Evolutionary conservation across 768 basidiomycete genomes (phyloP), one percentile per base, ranked within the genome.

Genomic region (Pleurotus platypus): DNA sequence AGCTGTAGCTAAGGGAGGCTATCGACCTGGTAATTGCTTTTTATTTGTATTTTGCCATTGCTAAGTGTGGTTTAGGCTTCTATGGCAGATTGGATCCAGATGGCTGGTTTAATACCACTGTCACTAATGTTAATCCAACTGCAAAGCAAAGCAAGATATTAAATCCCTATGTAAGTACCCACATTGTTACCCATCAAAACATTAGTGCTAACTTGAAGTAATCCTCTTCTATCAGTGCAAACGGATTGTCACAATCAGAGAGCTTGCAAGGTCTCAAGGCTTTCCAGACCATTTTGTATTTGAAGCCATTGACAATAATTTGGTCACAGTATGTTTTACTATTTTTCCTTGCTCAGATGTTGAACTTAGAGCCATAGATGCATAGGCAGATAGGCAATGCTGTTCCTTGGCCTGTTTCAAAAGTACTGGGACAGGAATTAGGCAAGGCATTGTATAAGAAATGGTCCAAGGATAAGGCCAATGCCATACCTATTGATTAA

Each of bases 361-460:
- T 30, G 13, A 26, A 13, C 60, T 40, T 37, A 58, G 7, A 40
- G 30, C 56, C 2, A 35, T 5, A 92, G 88, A 87, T 91, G 76
- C 88, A 90, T 62, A 76, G 88, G 26, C 88, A 90, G 57, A 90
- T 92, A 59, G 90, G 90, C 12, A 92, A 92, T 63, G 88, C 90
- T 0, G 87, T 92, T 2, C 85, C 90, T 1, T 80, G 85, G 74
- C 86, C 75, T 2, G 72, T 92, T 4, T 78, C 78, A 13, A 67
- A 69, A 18, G 90, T 90, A 0, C 70, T 92, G 5, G 90, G 87
- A 16, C 75, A 82, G 16, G 81, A 88, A 63, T 74, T 92, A 38
- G 71, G 79, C 7, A 70, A 75, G 4, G 76, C 78, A 0, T 59
- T 83, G 26, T 78, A 84, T 55, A 74, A 79, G 58, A 71, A 77